phyloP scores from a whole-genome alignment of 495 filamentous ascomycete genomes.

The Clohesyomyces aquaticus region DNA sequence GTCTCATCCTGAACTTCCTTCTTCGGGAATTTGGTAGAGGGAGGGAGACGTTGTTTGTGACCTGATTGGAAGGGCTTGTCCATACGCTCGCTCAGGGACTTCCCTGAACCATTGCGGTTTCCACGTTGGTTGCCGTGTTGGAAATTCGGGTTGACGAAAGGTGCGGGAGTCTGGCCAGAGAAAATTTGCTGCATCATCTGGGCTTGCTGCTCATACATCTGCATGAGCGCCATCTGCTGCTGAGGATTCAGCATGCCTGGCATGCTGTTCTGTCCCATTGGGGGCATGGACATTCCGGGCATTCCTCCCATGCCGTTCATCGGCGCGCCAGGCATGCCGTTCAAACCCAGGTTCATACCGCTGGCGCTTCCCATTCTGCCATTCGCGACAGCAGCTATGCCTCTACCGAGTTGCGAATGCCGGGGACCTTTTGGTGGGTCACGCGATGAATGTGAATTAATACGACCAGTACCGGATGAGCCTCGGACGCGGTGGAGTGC shows the following conservation, averaged over 20 bases:
- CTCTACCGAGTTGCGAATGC: slow-evolving; percentile 43
- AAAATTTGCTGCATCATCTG: slow-evolving; percentile 75
- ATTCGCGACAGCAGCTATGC: slow-evolving; percentile 41
- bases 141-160: slow-evolving; percentile 61
- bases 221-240: slow-evolving; percentile 78
- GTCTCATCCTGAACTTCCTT: slow-evolving; percentile 38
- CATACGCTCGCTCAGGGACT: slow-evolving; percentile 80
- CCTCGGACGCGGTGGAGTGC: slow-evolving; percentile 80
- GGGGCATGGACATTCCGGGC: slow-evolving; percentile 47
- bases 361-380: slow-evolving; percentile 52
- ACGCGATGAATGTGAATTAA: slow-evolving; percentile 69
- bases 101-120: slow-evolving; percentile 51
- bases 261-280: slow-evolving; percentile 49
- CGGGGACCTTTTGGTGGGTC: slow-evolving; percentile 75
- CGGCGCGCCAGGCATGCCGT: slow-evolving; percentile 47
- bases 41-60: slow-evolving; percentile 31
- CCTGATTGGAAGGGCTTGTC: slow-evolving; percentile 53
- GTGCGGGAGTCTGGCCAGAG: slow-evolving; percentile 51
- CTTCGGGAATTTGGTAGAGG: slow-evolving; percentile 34
- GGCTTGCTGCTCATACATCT: slow-evolving; percentile 88
- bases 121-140: slow-evolving; percentile 53
- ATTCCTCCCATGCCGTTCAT: slow-evolving; percentile 47
- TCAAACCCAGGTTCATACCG: slow-evolving; percentile 45
- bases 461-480: slow-evolving; percentile 71
- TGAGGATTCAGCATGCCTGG: slow-evolving; percentile 56